A percentile compares a stretch with the other conserved stretches of the same genome.
These are phyloP conservation scores for Cryphonectria japonica DNA, from an alignment of 2,329 filamentous ascomycete genomes.

Conservation along the genomic window DNA sequence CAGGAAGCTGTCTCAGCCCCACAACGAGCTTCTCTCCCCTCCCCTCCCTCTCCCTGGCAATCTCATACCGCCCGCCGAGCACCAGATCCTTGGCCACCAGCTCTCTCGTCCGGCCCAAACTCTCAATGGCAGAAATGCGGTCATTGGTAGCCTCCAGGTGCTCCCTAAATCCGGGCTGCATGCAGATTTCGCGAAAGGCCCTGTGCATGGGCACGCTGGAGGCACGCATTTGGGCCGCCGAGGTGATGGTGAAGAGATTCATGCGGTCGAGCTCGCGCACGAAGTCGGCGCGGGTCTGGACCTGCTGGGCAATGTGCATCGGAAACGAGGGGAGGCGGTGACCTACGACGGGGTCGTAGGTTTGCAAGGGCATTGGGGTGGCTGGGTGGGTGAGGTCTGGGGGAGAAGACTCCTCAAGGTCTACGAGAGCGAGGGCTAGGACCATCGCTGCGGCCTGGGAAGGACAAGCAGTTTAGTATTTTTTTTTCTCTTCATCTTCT, in stretches of 20 bases:
- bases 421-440: constrained; percentile 87
- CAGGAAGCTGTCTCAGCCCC: constrained; percentile 39
- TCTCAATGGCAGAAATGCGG: constrained; percentile 91
- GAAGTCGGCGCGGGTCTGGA: constrained; percentile 96
- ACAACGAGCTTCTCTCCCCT: constrained; percentile 47
- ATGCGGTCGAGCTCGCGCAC: constrained; percentile 90
- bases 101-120: constrained; percentile 89
- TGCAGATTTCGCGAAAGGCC: constrained; percentile 85
- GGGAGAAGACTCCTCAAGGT: constrained; percentile 71
- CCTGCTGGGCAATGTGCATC: constrained; percentile 81
- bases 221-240: constrained; percentile 81
- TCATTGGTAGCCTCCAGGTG: constrained; percentile 82
- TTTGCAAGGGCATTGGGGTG: constrained; percentile 40
- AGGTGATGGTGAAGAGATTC: constrained; percentile 95
- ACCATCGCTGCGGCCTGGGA: constrained; percentile 85
- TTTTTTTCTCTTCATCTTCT: background rate
- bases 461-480: background rate
- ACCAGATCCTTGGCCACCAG: constrained; percentile 94
- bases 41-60: constrained; percentile 46
- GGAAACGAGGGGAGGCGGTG: constrained; percentile 81
- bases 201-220: constrained; percentile 96
- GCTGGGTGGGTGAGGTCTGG: constrained; percentile 65
- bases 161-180: constrained; percentile 75
- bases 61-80: constrained; percentile 77
- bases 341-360: constrained; percentile 67